phyloP scores from a whole-genome alignment of 495 filamentous ascomycete genomes.

The Letharia lupina region DNA sequence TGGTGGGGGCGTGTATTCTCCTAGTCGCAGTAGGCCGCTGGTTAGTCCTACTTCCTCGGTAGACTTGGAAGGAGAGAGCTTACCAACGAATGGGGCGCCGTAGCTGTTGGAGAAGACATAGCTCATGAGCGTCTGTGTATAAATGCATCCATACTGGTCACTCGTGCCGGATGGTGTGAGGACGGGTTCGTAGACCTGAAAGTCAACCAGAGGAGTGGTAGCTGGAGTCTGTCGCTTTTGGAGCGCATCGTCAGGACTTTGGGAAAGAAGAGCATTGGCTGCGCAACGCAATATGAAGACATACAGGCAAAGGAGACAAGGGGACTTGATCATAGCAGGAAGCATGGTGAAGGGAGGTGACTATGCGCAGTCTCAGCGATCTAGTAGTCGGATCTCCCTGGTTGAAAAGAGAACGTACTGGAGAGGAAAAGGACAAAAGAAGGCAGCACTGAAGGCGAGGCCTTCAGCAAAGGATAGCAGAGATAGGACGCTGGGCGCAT shows the following conservation, averaged over 20 bases:
- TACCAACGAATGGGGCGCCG: conserved; percentile 68
- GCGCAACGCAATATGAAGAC: conserved; percentile 13
- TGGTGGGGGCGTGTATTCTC: conserved; percentile 56
- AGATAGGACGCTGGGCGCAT: not conserved
- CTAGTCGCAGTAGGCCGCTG: conserved; percentile 32
- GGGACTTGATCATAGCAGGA: conserved; percentile 12
- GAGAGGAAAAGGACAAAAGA: not conserved
- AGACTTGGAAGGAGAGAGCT: conserved; percentile 17
- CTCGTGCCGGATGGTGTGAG: conserved; percentile 34
- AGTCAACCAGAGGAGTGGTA: conserved; percentile 44
- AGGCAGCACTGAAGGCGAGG: not conserved
- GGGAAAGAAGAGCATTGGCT: not conserved
- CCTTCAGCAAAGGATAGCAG: not conserved
- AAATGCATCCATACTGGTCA: conserved; percentile 40
- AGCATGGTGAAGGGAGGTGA: conserved; percentile 11
- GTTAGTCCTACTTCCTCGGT: not conserved
- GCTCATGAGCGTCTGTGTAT: conserved; percentile 49
- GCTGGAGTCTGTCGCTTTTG: conserved; percentile 17
- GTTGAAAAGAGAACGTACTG: conserved; percentile 3
- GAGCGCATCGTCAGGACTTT: conserved; percentile 17
- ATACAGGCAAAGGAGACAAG: conserved; percentile 13
- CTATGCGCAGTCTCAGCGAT: conserved; percentile 15
- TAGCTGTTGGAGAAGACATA: conserved; percentile 74
- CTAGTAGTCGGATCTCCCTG: not conserved
- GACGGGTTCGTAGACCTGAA: conserved; percentile 63